Base-by-base conservation (phyloP, 805 yeast genomes). In the Clavispora asparagi region DNA sequence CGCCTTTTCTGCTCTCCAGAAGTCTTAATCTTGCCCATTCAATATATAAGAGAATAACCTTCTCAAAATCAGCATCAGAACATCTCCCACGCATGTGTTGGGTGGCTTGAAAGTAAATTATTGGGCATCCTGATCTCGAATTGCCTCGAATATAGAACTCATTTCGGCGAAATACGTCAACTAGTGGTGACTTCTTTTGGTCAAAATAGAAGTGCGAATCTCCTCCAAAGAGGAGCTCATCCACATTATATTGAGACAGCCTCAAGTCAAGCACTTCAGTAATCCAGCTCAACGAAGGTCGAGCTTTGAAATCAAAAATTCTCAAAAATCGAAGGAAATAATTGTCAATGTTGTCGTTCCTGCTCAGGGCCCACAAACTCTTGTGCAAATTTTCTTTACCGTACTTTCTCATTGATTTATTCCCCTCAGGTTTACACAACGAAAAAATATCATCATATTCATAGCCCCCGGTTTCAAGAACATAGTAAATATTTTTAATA, bases 281-380 rank as follows among this genome's bases (percentile, higher is more conserved):
- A 10, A 48, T 25, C 52, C 48, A 45, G 28, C 40, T 46, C 26
- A 49, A 36, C 7, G 52, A 27, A 19, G 40, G n/a, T 27, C 17
- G 31, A 27, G 27, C 23, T 29, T 51, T 39, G 25, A 41, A 51
- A 16, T 49, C 29, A 7, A 42, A 29, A 4, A 35, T 28, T 1
- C 54, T 45, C 36, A 51, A 42, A 28, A 46, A 43, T 8, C 46
- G 40, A 11, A 51, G 45, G 6, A 51, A 11, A 32, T 28, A 46
- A 37, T 51, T 51, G 41, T 51, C 54, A 28, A 42, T 25, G 13
- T 28, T 40, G 31, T 46, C 52, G 39, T 48, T 48, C 16, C 50
- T 42, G 28, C 47, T 36, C 27, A 38, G 16, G 2, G 46, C 44
- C 54, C 54, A 51, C 27, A 51, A 43, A 27, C 48, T 40, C 11